phyloP scores from a whole-genome alignment of 2,329 filamentous ascomycete species.

The Atkinsonella hypoxylon region DNA sequence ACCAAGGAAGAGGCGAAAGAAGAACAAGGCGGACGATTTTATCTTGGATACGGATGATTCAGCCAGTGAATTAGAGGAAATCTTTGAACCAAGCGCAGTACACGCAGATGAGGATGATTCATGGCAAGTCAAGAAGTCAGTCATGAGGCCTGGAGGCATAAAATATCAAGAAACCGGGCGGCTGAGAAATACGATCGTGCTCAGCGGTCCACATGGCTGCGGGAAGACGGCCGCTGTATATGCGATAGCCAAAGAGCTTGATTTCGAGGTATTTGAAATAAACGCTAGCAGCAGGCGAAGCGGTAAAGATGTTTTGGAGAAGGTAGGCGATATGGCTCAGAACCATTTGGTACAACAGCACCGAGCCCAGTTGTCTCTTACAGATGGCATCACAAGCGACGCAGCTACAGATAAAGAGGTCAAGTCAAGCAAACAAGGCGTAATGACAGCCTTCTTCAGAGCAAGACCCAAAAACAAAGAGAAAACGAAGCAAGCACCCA shows the following conservation, averaged over 20 bases:
- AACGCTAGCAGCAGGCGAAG: constrained; percentile 72
- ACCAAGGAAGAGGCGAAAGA: constrained; percentile 52
- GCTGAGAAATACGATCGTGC: constrained; percentile 64
- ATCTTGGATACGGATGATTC: constrained; percentile 72
- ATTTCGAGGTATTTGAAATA: constrained; percentile 91
- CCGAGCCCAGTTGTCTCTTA: constrained; percentile 20
- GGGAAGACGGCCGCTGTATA: constrained; percentile 91
- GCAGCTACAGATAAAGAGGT: constrained; percentile 35
- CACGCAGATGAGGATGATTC: constrained; percentile 34
- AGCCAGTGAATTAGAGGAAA: constrained; percentile 52
- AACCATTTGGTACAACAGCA: constrained; percentile 71
- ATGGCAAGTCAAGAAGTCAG: constrained; percentile 36
- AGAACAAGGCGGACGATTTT: constrained; percentile 68
- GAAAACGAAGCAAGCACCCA: constrained; percentile 14
- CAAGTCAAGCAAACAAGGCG: constrained; percentile 61
- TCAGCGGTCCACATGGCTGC: constrained; percentile 81
- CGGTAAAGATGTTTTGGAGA: constrained; percentile 82
- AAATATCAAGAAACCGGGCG: constrained; percentile 32
- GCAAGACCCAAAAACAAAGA: constrained; percentile 28
- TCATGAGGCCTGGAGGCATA: constrained; percentile 34
- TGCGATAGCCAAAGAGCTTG: constrained; percentile 82
- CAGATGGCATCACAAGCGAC: constrained; percentile 13
- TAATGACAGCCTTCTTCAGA: constrained; percentile 73
- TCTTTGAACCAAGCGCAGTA: constrained; percentile 49
- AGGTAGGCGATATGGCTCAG: constrained; percentile 89